A percentile compares a stretch with the other conserved stretches of the same genome.
These are phyloP conservation scores for Sequoiadendron giganteum DNA, from an alignment of 75 land plant species.

Conservation along the genomic window DNA sequence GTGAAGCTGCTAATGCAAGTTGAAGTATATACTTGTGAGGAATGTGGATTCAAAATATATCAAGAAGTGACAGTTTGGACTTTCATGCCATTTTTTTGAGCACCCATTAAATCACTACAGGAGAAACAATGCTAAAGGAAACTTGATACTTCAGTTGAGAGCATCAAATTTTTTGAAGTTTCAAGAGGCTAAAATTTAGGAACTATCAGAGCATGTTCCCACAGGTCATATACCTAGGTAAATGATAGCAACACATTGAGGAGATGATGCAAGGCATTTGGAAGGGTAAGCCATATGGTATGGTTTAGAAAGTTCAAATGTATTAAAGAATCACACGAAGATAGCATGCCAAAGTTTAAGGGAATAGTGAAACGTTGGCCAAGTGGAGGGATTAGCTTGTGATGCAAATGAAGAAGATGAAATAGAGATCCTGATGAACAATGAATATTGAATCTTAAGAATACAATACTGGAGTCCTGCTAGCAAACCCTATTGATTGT, in stretches of 20 bases:
- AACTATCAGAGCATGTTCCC: constrained; percentile 95
- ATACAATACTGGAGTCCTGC: too few species aligned
- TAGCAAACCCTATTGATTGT: too few species aligned
- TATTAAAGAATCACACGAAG: too few species aligned
- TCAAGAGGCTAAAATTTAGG: constrained; percentile 98
- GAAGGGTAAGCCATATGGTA: too few species aligned
- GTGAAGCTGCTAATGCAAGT: constrained; percentile 96
- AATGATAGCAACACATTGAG: constrained; percentile 86
- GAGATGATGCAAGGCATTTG: too few species aligned
- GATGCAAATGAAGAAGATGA: too few species aligned
- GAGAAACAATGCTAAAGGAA: constrained; percentile 75
- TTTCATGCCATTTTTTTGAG: constrained; percentile 89
- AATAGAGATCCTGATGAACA: too few species aligned
- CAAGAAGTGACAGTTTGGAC: constrained; percentile 93
- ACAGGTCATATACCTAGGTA: constrained; percentile 95
- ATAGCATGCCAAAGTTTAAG: too few species aligned
- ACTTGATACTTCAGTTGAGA: constrained; percentile 80
- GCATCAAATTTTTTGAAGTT: constrained; percentile 94
- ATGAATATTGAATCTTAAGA: too few species aligned
- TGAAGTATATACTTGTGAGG: constrained; percentile 95
- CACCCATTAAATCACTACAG: constrained; percentile 78
- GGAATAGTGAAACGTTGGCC: too few species aligned
- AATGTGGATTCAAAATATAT: constrained; percentile 92
- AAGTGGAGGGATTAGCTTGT: too few species aligned
- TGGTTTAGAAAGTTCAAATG: too few species aligned